Percentiles rank a stretch among this genome's conserved stretches.
Evolutionary conservation across 2,329 filamentous ascomycete species (phyloP).

Genomic region (Talaromyces islandicus): DNA sequence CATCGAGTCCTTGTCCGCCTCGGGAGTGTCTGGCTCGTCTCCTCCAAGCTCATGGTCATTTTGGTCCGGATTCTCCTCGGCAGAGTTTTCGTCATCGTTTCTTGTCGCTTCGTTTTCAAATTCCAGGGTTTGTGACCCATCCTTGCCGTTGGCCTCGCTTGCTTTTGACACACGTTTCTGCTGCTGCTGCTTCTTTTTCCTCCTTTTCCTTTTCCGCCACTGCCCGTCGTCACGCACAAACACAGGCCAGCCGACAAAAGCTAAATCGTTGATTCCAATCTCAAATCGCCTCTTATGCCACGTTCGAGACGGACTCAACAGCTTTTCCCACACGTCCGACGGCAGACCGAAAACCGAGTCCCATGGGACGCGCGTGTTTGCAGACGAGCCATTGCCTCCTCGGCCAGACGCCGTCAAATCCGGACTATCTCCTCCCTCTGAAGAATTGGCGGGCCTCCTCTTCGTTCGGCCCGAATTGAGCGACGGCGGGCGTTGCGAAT

Average conservation of each 20-base stretch:
- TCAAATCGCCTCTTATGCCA: conserved; percentile 81
- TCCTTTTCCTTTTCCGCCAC: conserved; percentile 63
- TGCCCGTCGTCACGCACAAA: conserved; percentile 72
- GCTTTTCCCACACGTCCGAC: conserved; percentile 70
- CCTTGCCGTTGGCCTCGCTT: conserved; percentile 26
- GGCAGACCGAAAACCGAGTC: conserved; percentile 67
- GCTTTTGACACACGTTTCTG: conserved; percentile 23
- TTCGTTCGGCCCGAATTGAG: conserved; percentile 26
- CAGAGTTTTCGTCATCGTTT: conserved; percentile 13
- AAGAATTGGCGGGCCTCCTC: conserved; percentile 24
- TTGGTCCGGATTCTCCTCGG: conserved; percentile 16
- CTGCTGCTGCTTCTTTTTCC: conserved; percentile 32
- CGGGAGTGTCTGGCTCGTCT: conserved; percentile 17
- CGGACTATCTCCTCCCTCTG: conserved; percentile 23
- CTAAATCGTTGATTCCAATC: conserved; percentile 70
- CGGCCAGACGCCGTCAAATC: conserved; percentile 21
- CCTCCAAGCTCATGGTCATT: conserved; percentile 9
- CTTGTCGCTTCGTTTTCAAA: conserved; percentile 16
- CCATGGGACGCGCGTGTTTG: conserved; percentile 28
- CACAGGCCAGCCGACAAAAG: conserved; percentile 76
- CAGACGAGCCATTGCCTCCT: conserved; percentile 19
- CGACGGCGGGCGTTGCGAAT: conserved; percentile 27
- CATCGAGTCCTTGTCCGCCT: conserved; percentile 58
- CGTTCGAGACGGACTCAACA: conserved; percentile 67
- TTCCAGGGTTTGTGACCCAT: conserved; percentile 24